phyloP scores from a whole-genome alignment of 805 yeast genomes.

The Spencermartinsiella europaea region DNA sequence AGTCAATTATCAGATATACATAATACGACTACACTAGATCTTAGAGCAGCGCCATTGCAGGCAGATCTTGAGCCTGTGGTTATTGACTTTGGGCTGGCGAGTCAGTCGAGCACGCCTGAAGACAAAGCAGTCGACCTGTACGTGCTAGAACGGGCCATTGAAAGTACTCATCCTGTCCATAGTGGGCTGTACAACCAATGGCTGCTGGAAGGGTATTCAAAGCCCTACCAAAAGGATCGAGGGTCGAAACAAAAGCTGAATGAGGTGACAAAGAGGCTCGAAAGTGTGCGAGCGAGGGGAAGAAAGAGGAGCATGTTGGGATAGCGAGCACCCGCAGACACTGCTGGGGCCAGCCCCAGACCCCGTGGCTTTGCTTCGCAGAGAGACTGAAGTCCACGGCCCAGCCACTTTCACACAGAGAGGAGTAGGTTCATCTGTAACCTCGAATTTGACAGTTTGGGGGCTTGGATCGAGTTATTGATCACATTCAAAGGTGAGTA shows the following conservation, averaged over 20 bases:
- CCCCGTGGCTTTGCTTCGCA: too few species aligned
- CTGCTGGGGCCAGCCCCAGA: background rate
- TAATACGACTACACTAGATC: too few species aligned
- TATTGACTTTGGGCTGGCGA: constrained; percentile 89
- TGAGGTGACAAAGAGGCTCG: constrained; percentile 61
- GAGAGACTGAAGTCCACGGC: too few species aligned
- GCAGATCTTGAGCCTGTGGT: constrained; percentile 43
- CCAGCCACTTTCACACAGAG: too few species aligned
- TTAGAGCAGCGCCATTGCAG: background rate
- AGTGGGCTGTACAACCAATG: constrained; percentile 60
- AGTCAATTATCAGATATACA: constrained; percentile 20
- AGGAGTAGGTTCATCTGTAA: too few species aligned
- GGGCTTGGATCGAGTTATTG: too few species aligned
- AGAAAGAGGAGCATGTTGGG: constrained; percentile 95
- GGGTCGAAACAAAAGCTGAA: constrained; percentile 28
- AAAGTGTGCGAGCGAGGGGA: constrained; percentile 85
- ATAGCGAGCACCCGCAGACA: constrained; percentile 21
- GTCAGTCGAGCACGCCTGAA: constrained; percentile 69
- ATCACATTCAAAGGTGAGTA: too few species aligned
- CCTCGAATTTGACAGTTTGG: too few species aligned
- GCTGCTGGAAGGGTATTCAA: constrained; percentile 64
- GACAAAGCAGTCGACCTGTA: constrained; percentile 97
- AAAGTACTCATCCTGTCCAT: constrained; percentile 81
- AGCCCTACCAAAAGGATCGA: constrained; percentile 1
- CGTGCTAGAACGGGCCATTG: constrained; percentile 85